A percentile compares a stretch with the other conserved stretches of the same genome.
phyloP scores from a whole-genome alignment of 2,329 filamentous ascomycete species.

The Arthrobotrys iridis region DNA sequence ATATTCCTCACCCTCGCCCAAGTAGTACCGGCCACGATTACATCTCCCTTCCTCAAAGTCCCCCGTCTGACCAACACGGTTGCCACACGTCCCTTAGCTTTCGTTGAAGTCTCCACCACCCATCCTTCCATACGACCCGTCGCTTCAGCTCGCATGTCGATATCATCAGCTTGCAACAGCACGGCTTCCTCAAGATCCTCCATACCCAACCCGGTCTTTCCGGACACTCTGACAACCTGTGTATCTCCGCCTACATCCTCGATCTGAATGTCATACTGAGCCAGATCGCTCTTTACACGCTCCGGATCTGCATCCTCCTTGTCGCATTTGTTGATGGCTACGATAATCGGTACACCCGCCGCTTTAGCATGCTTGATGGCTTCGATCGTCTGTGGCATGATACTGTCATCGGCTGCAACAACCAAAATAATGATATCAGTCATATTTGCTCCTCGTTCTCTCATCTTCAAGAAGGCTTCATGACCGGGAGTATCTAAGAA shows the following conservation, averaged over 20 bases:
- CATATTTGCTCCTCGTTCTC: constrained; percentile 91
- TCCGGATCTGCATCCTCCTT: constrained; percentile 83
- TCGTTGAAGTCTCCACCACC: constrained; percentile 91
- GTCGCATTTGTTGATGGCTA: constrained; percentile 97
- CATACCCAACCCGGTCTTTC: constrained; percentile 94
- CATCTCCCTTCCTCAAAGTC: constrained; percentile 80
- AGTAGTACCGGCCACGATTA: constrained; percentile 85
- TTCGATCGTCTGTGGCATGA: constrained; percentile 96
- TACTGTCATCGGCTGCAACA: constrained; percentile 94
- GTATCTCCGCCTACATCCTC: constrained; percentile 96
- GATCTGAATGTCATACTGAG: constrained; percentile 83
- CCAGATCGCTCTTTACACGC: constrained; percentile 86
- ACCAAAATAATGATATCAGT: constrained; percentile 97
- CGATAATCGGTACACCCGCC: constrained; percentile 92
- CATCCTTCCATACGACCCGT: constrained; percentile 87
- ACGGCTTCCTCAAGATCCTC: constrained; percentile 90
- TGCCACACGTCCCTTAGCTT: constrained; percentile 78
- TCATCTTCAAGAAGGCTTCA: constrained; percentile 94
- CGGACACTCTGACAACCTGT: constrained; percentile 89
- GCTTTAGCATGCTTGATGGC: constrained; percentile 90
- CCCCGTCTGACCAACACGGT: constrained; percentile 89
- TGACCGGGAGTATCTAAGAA: constrained; percentile 98
- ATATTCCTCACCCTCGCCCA: constrained; percentile 88
- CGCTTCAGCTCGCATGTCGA: constrained; percentile 84
- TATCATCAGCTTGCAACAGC: constrained; percentile 82